Base-by-base conservation (phyloP, 805 yeast species). In the Wickerhamiella parazyma region DNA sequence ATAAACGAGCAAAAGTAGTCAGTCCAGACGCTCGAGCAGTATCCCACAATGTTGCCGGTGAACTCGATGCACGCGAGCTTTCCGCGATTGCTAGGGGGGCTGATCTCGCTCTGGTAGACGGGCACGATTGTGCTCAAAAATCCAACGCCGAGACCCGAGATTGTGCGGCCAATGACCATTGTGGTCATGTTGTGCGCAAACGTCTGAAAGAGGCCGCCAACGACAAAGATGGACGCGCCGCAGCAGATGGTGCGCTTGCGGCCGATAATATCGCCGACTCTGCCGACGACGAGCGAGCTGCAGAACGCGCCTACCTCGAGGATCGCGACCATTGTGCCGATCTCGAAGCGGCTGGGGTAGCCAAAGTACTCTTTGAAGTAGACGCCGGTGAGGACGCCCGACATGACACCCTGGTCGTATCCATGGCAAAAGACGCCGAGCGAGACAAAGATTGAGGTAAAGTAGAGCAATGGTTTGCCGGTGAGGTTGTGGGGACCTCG, bases 121-220 rank as follows among this genome's bases (percentile, higher is more conserved):
- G 94, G 94, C 9, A 85, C 87, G 49, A 85, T 79, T 6, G 93
- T 78, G 20, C 87, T 77, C 37, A 85, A 65, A 43, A 85, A 64
- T 3, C 95, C 95, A 20, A 85, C 87, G 1, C 94, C 94, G n/a
- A 84, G 51, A 14, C 95, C 95, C 33, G 83, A 71, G 37, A 84
- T 70, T 24, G 82, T 73, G 52, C 95, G 66, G 2, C 94, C 94
- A 11, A 75, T 53, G n/a, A 79, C 75, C 65, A 85, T 69, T 35
- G 72, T 54, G 51, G 60, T 55, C 58, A 83, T 68, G 49, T 67
- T 69, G 5, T 60, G 55, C 2, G 89, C 70, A 48, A 71, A 65
- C 1, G 86, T 70, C 61, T 85, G 95, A 36, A 84, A 58, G 1
- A 68, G 56, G 1, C 95, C 95, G 10, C 95, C 95, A 22, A 81